A percentile compares a stretch with the other conserved stretches of the same genome.
Evolutionary conservation across 257 asterid genomes (phyloP).

Genomic region (Solanum corneliomulleri): DNA sequence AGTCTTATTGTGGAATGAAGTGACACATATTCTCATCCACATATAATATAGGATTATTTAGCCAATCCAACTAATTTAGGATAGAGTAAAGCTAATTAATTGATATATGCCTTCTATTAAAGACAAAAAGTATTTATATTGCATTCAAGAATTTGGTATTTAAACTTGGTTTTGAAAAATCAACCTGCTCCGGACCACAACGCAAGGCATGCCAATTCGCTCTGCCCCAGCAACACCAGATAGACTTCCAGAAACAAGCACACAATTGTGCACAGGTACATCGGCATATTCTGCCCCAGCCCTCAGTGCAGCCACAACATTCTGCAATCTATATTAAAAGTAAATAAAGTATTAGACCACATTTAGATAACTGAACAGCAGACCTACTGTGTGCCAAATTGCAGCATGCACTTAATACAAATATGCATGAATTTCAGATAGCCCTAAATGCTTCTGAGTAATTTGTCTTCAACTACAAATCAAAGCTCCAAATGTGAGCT

Average conservation of each 20-base stretch:
- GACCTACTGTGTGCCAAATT: background rate
- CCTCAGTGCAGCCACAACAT: conserved; percentile 61
- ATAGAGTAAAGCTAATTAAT: background rate
- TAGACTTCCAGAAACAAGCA: conserved; percentile 83
- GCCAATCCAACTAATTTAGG: background rate
- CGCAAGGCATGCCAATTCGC: conserved; percentile 72
- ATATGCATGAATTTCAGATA: background rate
- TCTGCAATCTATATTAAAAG: conserved; percentile 44
- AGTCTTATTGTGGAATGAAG: background rate
- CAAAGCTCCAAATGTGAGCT: background rate
- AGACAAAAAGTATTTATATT: background rate
- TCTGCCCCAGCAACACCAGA: conserved; percentile 74
- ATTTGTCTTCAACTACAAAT: background rate
- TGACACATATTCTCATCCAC: background rate
- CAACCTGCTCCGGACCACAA: conserved; percentile 94
- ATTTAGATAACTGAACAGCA: background rate
- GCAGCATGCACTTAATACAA: background rate
- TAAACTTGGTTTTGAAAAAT: background rate
- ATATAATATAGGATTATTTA: background rate
- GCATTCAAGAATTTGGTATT: background rate
- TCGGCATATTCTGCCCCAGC: conserved; percentile 77
- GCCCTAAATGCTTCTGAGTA: background rate
- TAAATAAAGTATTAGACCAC: background rate
- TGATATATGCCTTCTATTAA: background rate
- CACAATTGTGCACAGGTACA: conserved; percentile 43